Base-by-base conservation (phyloP, 1,284 basidiomycete species). In the Melampsora medusae region DNA sequence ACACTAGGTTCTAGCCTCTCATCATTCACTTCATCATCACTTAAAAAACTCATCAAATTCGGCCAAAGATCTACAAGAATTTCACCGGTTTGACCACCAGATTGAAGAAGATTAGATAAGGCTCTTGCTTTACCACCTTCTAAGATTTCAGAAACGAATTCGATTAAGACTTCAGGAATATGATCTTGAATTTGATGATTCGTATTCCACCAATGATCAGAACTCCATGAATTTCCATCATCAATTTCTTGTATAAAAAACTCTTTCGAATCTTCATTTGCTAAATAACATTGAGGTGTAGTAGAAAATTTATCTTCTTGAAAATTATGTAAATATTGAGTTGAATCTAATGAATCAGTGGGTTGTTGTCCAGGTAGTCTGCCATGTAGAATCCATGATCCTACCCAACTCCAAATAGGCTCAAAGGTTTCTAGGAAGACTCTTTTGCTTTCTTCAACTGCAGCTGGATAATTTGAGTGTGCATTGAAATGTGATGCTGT, bases 121-220 rank as follows among this genome's bases (percentile, higher is more conserved):
- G 64, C 48, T 50, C 31, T 56, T 31, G 71, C 71, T 48, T 74
- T 74, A 25, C 71, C 71, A 22, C 48, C 71, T 49, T 74, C 64
- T n/a, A 74, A 59, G 56, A 74, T 67, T n/a, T 60, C 35, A 25
- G 9, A 19, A 5, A 17, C 50, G 17, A 74, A 74, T 31, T 74
- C 71, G 4, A 31, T 1, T 9, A 74, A 60, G 28, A 72, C 62
- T 28, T 67, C 50, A 14, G 71, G 71, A 16, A 67, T 60, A 9
- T 28, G n/a, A 17, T 38, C 4, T 60, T 67, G 22, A n/a, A 64
- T 67, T 28, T 66, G 50, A 25, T 66, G 14, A 48, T 67, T 56
- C 42, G 31, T 19, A 59, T 67, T 35, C 71, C 71, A 74, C 71
- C 71, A 74, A 60, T 67, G 38, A 56, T 28, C 42, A 7, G 33